Percentiles rank a stretch among this genome's conserved stretches.
Evolutionary conservation across 306 rosid genomes (phyloP).

Genomic region (Chamaecrista fasciculata): DNA sequence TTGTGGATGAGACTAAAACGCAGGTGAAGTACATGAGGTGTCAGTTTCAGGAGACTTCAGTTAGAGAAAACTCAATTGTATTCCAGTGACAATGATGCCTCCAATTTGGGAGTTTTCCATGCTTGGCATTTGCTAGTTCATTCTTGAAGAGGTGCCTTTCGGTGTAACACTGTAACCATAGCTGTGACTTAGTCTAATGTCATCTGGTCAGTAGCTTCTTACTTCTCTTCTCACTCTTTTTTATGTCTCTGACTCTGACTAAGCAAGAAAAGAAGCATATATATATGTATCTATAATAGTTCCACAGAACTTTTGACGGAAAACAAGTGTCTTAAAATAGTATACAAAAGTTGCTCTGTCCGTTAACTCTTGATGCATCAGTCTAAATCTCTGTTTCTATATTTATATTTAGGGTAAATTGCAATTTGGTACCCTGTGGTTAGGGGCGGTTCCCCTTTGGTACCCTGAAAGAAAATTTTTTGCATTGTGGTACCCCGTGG

Average conservation of each 20-base stretch:
- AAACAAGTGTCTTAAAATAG: background rate
- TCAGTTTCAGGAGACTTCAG: conserved; percentile 45
- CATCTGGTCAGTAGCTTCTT: background rate
- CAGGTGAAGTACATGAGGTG: conserved; percentile 59
- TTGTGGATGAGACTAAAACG: conserved; percentile 39
- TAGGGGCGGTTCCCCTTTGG: no score
- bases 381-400: background rate
- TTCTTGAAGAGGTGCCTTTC: background rate
- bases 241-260: background rate
- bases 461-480: no score
- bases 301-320: background rate
- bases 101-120: conserved; percentile 3
- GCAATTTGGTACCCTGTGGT: no score
- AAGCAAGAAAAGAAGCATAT: background rate
- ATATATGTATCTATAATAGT: background rate
- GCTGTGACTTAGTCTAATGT: background rate
- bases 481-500: no score
- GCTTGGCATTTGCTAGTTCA: conserved; percentile 20
- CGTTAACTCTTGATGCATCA: background rate
- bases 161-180: background rate
- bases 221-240: background rate
- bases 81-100: conserved; percentile 38
- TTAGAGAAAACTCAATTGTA: conserved; percentile 34
- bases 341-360: background rate
- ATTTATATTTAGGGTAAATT: no score